Evolutionary conservation across 768 basidiomycete species (phyloP).

Genomic region (Podaxis sp.): DNA sequence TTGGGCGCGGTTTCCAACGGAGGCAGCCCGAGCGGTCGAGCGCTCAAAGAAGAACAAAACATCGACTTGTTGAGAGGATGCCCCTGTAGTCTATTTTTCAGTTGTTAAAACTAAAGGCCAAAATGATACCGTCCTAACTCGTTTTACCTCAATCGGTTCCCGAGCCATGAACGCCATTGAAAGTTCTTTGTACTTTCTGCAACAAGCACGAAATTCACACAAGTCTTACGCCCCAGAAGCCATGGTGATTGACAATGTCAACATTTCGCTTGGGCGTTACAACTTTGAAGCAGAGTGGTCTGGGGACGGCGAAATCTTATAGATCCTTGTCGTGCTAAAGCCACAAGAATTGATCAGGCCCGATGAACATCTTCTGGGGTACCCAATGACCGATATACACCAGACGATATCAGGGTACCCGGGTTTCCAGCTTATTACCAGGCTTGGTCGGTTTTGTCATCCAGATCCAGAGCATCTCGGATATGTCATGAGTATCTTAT

Average conservation of each 20-base stretch:
- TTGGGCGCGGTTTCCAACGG: background rate
- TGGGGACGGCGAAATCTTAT: background rate
- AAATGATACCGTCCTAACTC: background rate
- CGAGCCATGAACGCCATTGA: background rate
- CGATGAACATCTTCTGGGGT: background rate
- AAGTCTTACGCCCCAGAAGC: background rate
- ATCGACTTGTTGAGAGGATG: background rate
- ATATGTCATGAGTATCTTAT: background rate
- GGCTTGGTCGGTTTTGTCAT: background rate
- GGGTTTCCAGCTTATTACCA: background rate
- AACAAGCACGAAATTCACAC: background rate
- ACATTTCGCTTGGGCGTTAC: background rate
- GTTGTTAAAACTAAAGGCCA: background rate
- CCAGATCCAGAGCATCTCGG: background rate
- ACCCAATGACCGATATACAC: background rate
- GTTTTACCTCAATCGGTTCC: background rate
- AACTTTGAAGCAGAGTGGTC: background rate
- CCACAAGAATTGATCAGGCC: background rate
- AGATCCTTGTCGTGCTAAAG: background rate
- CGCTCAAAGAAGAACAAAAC: slow-evolving; percentile 1
- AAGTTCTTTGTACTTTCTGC: background rate
- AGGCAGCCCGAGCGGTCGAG: background rate
- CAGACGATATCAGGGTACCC: background rate
- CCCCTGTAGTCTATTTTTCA: background rate
- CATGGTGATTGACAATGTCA: background rate